Conservation (phyloP, 2,329 filamentous ascomycete species). For the Albifimbria verrucaria region DNA sequence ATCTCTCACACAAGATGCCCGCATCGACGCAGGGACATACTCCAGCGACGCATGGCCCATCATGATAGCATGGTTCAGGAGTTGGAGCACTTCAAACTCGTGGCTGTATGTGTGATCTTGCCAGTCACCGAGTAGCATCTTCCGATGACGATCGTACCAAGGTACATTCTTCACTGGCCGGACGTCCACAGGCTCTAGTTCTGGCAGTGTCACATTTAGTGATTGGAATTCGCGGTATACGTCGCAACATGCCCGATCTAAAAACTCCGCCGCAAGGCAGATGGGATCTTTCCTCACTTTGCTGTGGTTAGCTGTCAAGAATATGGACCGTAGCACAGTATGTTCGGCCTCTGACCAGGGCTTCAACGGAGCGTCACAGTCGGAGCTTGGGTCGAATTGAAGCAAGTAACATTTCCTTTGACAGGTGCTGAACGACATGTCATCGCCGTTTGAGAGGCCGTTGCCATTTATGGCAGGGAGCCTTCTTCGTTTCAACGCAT, state of each 20-base stretch:
- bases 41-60: constrained; percentile 59
- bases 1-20: constrained; percentile 68
- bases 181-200: constrained; percentile 21
- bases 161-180: constrained; percentile 41
- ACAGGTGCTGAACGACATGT: constrained; percentile 24
- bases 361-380: not conserved
- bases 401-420: constrained; percentile 38
- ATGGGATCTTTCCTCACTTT: constrained; percentile 38
- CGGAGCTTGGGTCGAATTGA: not conserved
- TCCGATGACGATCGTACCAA: constrained; percentile 57
- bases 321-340: constrained; percentile 44
- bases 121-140: constrained; percentile 52
- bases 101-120: constrained; percentile 52
- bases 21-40: constrained; percentile 62
- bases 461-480: constrained; percentile 6
- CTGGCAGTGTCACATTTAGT: constrained; percentile 21
- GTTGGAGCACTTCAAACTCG: constrained; percentile 52
- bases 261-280: constrained; percentile 47
- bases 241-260: constrained; percentile 51
- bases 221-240: constrained; percentile 34
- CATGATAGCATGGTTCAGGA: constrained; percentile 67
- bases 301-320: constrained; percentile 38
- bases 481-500: constrained; percentile 25
- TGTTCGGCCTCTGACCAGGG: constrained; percentile 49
- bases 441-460: constrained; percentile 12